Evolutionary conservation across 2,329 filamentous ascomycete species (phyloP).

Genomic region (Hypoxylon sp.): DNA sequence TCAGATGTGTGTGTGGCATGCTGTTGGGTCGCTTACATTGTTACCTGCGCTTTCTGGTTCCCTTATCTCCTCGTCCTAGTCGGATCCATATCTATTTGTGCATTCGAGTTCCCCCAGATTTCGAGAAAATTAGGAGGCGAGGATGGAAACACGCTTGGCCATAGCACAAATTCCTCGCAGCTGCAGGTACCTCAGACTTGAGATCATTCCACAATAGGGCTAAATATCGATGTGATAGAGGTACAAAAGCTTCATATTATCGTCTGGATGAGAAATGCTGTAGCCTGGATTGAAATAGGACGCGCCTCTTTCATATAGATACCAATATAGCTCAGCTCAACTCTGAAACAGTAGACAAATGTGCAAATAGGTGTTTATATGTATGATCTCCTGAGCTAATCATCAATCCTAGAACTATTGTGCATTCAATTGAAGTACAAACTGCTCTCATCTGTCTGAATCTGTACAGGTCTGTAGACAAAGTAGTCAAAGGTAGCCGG

Average conservation of each 20-base stretch:
- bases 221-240: neutral
- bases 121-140: neutral
- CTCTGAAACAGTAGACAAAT: too few species aligned
- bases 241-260: neutral
- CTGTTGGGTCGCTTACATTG: neutral
- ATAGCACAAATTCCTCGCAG: too few species aligned
- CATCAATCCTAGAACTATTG: too few species aligned
- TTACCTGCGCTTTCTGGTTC: neutral
- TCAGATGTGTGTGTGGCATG: neutral
- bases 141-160: neutral
- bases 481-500: slow-evolving; percentile 66
- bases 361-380: neutral
- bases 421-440: neutral
- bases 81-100: neutral
- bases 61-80: neutral
- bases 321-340: too few species aligned
- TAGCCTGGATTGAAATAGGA: neutral
- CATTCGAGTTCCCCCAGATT: neutral
- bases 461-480: slow-evolving; percentile 62
- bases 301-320: neutral
- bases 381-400: too few species aligned
- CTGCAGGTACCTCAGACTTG: neutral
- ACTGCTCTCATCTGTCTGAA: slow-evolving; percentile 59
- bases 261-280: too few species aligned
- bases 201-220: neutral